Percentiles rank a stretch among this genome's conserved stretches.
These are phyloP conservation scores for Amaranthus cruentus DNA, from an alignment of 148 eudicot species.

Conservation along the genomic window DNA sequence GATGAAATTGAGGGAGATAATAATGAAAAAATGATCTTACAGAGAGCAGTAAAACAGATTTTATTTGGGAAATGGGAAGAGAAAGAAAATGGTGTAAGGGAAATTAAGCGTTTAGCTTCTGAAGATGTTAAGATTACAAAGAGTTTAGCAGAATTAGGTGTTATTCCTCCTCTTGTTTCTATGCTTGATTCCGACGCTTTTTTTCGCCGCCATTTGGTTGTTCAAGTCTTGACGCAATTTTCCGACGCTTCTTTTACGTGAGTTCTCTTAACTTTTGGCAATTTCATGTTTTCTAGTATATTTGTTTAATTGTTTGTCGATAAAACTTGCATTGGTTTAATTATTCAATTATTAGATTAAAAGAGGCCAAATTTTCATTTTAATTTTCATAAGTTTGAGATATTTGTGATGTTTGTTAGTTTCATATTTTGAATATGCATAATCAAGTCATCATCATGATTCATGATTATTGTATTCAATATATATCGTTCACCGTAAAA, in stretches of 20 bases:
- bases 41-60: slow-evolving; percentile 66
- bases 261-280: slow-evolving; percentile 18
- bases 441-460: no score
- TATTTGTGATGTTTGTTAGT: not conserved
- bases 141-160: slow-evolving; percentile 68
- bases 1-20: slow-evolving; percentile 10
- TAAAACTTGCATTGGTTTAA: no score
- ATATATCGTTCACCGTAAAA: no score
- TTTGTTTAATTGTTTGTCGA: not conserved
- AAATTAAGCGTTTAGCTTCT: slow-evolving; percentile 46
- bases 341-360: no score
- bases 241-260: slow-evolving; percentile 65
- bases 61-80: slow-evolving; percentile 76
- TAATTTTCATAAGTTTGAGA: no score
- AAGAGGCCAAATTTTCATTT: no score
- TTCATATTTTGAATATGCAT: not conserved
- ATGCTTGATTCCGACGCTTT: slow-evolving; percentile 50
- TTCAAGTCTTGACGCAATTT: slow-evolving; percentile 54
- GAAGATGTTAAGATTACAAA: slow-evolving; percentile 36
- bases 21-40: slow-evolving; percentile 29
- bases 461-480: no score
- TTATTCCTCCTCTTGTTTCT: slow-evolving; percentile 63
- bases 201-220: slow-evolving; percentile 42
- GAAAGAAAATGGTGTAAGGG: slow-evolving; percentile 56
- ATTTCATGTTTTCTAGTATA: not conserved